Percentiles rank a stretch among this genome's conserved stretches.
These are phyloP conservation scores for Rutidosis leptorrhynchoides DNA, from an alignment of 129 eudicot species.

Conservation along the genomic window DNA sequence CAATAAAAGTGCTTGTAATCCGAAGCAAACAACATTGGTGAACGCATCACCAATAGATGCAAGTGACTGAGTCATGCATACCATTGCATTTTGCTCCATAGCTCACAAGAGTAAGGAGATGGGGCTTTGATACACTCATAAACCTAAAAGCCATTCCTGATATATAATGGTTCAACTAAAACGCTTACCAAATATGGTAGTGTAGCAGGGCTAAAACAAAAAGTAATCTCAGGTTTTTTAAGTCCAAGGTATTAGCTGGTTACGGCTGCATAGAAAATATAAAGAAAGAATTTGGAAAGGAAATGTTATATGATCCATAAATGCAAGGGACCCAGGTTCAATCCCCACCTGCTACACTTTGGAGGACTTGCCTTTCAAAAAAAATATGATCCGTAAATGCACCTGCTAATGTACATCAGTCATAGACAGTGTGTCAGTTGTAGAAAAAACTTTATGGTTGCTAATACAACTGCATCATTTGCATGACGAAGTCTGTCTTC, in stretches of 20 bases:
- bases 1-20: conserved; percentile 97
- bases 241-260: background rate
- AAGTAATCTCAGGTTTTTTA: conserved; percentile 3
- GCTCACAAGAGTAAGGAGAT: conserved; percentile 83
- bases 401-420: conserved; percentile 98
- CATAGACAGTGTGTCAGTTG: conserved; percentile 92
- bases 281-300: background rate
- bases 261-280: conserved; percentile 2
- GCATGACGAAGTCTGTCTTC: conserved; percentile 99
- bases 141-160: conserved; percentile 53
- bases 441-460: conserved; percentile 88
- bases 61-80: conserved; percentile 90
- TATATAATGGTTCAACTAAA: background rate
- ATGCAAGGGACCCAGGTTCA: too few relatives aligned
- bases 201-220: background rate
- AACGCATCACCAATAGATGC: conserved; percentile 95
- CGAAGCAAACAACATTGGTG: conserved; percentile 88
- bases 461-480: conserved; percentile 94
- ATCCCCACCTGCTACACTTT: too few relatives aligned
- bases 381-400: too few relatives aligned
- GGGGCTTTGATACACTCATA: conserved; percentile 97
- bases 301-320: background rate
- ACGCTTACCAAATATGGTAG: background rate
- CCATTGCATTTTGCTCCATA: conserved; percentile 89
- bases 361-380: too few relatives aligned